A percentile compares a stretch with the other conserved stretches of the same genome.
Conservation (phyloP, 148 eudicot species). For the Rhododendron kiyosumense region DNA sequence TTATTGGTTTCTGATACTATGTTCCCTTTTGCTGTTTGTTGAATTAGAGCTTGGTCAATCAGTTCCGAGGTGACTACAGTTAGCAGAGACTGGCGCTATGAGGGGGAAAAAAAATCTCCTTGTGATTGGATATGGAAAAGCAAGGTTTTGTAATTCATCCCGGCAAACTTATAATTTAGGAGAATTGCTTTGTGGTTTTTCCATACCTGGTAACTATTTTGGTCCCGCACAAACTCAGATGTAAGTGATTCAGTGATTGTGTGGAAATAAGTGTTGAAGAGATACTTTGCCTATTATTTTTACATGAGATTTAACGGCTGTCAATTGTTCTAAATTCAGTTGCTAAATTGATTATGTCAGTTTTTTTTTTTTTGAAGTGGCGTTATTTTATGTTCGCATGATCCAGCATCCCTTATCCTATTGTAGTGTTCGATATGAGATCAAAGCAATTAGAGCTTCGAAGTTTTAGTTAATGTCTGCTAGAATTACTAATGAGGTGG, state of each 20-base stretch:
- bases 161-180: slow-evolving; percentile 14
- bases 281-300: slow-evolving; percentile 2
- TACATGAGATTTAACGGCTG: not conserved
- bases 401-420: not conserved
- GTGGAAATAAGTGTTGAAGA: slow-evolving; percentile 11
- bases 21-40: slow-evolving; percentile 28
- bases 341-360: not conserved
- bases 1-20: slow-evolving; percentile 23
- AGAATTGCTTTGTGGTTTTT: slow-evolving; percentile 2
- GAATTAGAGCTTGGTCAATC: slow-evolving; percentile 80
- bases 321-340: not conserved
- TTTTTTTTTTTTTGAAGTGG: no score
- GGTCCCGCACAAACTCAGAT: not conserved
- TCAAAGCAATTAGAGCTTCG: not conserved
- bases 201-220: not conserved
- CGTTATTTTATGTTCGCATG: not conserved
- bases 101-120: slow-evolving; percentile 19
- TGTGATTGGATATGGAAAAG: slow-evolving; percentile 23
- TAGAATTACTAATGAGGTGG: not conserved
- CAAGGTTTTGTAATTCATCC: slow-evolving; percentile 24
- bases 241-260: not conserved
- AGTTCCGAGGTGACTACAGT: slow-evolving; percentile 72
- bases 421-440: not conserved
- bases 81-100: not conserved
- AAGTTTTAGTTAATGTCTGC: not conserved